A percentile compares a stretch with the other conserved stretches of the same genome.
These are phyloP conservation scores for Agrocybe pediades DNA, from an alignment of 768 basidiomycete species.

Conservation along the genomic window DNA sequence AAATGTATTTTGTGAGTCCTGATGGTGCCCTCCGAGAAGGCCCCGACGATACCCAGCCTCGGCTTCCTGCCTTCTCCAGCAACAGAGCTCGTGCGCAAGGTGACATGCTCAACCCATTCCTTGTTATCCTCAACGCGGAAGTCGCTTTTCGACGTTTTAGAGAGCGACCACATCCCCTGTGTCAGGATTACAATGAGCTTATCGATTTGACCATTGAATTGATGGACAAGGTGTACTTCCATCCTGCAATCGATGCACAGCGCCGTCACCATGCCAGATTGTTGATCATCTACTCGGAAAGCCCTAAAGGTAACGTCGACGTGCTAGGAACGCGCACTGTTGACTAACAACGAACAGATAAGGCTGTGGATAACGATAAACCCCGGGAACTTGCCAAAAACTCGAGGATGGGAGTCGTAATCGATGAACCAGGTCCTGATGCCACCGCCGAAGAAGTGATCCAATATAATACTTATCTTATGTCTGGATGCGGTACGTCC, in stretches of 20 bases:
- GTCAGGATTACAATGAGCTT: slow-evolving; percentile 2
- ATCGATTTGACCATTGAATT: slow-evolving; percentile 12
- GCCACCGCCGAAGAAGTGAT: slow-evolving; percentile 4
- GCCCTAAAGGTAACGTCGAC: not conserved
- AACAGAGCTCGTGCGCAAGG: not conserved
- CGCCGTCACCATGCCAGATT: not conserved
- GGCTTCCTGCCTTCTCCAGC: slow-evolving; percentile 5
- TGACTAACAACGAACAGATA: too few species aligned
- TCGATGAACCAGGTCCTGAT: slow-evolving; percentile 1
- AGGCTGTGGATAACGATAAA: too few species aligned
- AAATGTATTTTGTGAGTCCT: slow-evolving; percentile 6
- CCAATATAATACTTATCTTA: slow-evolving; percentile 2
- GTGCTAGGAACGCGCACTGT: too few species aligned
- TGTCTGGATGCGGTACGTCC: slow-evolving; percentile 10
- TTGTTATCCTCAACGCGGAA: slow-evolving; percentile 5
- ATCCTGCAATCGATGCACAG: not conserved
- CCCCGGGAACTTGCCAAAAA: too few species aligned
- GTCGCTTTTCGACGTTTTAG: slow-evolving; percentile 7
- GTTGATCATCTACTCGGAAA: not conserved
- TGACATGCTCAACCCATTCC: too few species aligned
- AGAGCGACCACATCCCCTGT: not conserved
- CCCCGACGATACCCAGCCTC: not conserved
- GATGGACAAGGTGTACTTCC: slow-evolving; percentile 8
- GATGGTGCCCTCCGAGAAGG: slow-evolving; percentile 7
- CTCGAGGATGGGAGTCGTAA: slow-evolving; percentile 1